A percentile compares a stretch with the other conserved stretches of the same genome.
Evolutionary conservation across 2,329 filamentous ascomycete species (phyloP).

Genomic region (Phialemoniopsis sp.): DNA sequence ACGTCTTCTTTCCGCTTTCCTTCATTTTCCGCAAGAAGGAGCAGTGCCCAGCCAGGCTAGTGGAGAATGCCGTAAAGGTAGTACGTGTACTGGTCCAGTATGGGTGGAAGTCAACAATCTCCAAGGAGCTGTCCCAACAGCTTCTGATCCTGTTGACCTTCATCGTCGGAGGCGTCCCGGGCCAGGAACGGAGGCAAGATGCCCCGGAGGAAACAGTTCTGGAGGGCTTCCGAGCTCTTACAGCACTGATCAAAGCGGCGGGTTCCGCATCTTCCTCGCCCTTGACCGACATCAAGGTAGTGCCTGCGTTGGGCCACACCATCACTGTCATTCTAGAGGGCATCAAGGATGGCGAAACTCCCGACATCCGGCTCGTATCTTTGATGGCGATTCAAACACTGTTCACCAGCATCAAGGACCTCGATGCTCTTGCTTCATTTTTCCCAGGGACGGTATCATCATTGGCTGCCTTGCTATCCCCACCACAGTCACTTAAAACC

Average conservation of each 20-base stretch:
- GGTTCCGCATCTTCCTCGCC: conserved; percentile 36
- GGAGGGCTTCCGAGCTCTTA: conserved; percentile 67
- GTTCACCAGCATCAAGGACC: conserved; percentile 62
- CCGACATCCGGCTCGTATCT: conserved; percentile 68
- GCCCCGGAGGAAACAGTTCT: conserved; percentile 70
- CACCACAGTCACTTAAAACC: conserved; percentile 53
- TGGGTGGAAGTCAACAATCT: conserved; percentile 74
- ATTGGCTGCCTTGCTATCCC: conserved; percentile 70
- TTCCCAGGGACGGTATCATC: conserved; percentile 84
- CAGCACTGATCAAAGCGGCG: conserved; percentile 59
- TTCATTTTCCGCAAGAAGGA: conserved; percentile 78
- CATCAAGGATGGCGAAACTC: conserved; percentile 58
- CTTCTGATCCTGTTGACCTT: conserved; percentile 82
- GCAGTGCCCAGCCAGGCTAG: conserved; percentile 62
- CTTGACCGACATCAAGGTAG: conserved; percentile 52
- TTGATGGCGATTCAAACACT: conserved; percentile 60
- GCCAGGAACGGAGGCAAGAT: conserved; percentile 28
- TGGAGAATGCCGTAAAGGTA: conserved; percentile 75
- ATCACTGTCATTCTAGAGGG: conserved; percentile 77
- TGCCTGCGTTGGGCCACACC: conserved; percentile 78
- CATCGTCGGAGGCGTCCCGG: conserved; percentile 69
- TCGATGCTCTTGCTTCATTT: conserved; percentile 76
- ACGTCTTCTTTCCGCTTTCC: conserved; percentile 89
- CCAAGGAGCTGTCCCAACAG: conserved; percentile 72
- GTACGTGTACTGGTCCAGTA: conserved; percentile 67